phyloP scores from a whole-genome alignment of 202 grass and related monocot genomes.

The Digitaria exilis region DNA sequence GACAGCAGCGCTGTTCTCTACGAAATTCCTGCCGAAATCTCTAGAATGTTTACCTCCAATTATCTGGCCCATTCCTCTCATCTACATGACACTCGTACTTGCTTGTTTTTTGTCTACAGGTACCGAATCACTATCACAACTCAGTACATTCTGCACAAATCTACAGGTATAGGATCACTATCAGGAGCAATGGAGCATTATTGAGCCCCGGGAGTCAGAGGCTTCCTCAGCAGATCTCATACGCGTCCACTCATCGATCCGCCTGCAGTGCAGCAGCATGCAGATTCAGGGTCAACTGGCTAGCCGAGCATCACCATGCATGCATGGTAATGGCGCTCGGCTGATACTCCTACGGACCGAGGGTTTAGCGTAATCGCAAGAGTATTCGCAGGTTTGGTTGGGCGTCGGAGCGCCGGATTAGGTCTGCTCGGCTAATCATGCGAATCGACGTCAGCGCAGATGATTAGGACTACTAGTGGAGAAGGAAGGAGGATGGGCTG shows the following conservation, averaged over 20 bases:
- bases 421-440: slow-evolving; percentile 36
- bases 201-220: slow-evolving; percentile 31
- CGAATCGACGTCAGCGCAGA: slow-evolving; percentile 23
- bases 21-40: not conserved
- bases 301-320: not conserved
- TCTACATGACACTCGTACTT: not conserved
- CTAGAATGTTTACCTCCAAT: not conserved
- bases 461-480: slow-evolving; percentile 15
- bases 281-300: slow-evolving; percentile 34
- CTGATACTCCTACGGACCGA: not conserved
- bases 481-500: not conserved
- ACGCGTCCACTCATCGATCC: not conserved
- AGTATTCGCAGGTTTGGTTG: not conserved
- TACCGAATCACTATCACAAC: slow-evolving; percentile 9
- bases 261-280: not conserved
- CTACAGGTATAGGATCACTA: slow-evolving; percentile 3
- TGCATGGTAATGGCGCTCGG: not conserved
- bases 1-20: not conserved
- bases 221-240: not conserved
- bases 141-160: not conserved
- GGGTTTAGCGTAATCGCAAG: not conserved
- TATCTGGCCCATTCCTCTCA: not conserved
- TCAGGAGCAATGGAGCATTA: slow-evolving; percentile 10
- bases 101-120: not conserved
- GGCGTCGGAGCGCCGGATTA: slow-evolving; percentile 20